Evolutionary conservation across 495 filamentous ascomycete species (phyloP), one percentile per base, ranked within the genome.

Genomic region (Xylaria telfairii): DNA sequence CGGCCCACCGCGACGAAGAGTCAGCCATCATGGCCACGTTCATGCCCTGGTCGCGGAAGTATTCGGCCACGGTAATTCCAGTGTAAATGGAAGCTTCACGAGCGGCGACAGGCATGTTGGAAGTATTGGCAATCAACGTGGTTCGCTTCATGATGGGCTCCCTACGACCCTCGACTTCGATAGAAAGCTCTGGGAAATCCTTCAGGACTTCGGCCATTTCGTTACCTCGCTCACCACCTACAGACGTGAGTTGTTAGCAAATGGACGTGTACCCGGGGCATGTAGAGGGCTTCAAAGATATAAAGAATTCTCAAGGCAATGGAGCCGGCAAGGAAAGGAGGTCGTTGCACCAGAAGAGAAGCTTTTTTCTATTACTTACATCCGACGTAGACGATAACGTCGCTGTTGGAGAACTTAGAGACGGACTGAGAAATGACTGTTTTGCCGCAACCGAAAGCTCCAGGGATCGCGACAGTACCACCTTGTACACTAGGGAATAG

Each of bases 121-220:
- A 99, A 34, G 96, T 99, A 81, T 99, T 99, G 77, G 96, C 96
- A 79, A 99, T 98, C 65, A 99, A 87, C 51, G 93, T 95, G 64
- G 96, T 98, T 76, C 96, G 96, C 89, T 98, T 99, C 96, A 99
- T 99, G 87, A 99, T 98, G 69, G 96, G 93, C 79, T 98, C 96
- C 85, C 93, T 91, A 77, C 95, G 93, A 74, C 96, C 96, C 30
- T 95, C 88, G 70, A 98, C 87, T 21, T 93, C 88, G 81, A 98
- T 98, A 32, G 91, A 90, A 69, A 99, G 92, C 87, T 97, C 93
- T 49, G 96, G 96, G 88, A 99, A 99, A 81, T 99, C 96, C 93
- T 97, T 98, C 87, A 99, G 88, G 71, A 99, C 96, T 87, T 99
- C 96, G 72, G 96, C 96, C 96, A 99, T 99, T 83, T 98, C 96